Evolutionary conservation across 345 rosid genomes (phyloP).

Genomic region (Atalantia buxifolia): DNA sequence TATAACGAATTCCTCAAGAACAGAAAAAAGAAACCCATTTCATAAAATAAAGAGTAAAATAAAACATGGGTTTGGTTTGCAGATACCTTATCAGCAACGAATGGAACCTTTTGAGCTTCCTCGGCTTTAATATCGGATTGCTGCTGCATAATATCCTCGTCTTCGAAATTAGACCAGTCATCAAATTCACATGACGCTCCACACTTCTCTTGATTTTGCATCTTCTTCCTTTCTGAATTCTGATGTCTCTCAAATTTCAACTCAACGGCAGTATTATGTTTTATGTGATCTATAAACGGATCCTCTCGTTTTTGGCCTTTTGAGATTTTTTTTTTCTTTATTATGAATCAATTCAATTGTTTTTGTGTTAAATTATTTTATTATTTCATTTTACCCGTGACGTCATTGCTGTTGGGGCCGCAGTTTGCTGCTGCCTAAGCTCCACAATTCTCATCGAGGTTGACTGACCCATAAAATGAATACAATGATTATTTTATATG

Average conservation of each 20-base stretch:
- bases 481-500: too few species aligned
- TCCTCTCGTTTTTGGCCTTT: neutral
- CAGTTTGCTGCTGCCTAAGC: neutral
- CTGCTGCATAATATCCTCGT: constrained; percentile 59
- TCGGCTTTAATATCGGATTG: constrained; percentile 46
- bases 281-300: neutral
- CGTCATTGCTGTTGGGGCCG: neutral
- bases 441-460: too few species aligned
- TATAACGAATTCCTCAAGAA: neutral
- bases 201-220: constrained; percentile 47
- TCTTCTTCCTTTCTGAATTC: constrained; percentile 3
- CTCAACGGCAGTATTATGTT: neutral
- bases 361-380: neutral
- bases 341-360: neutral
- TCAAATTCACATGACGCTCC: constrained; percentile 31
- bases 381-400: neutral
- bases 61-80: neutral
- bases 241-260: neutral
- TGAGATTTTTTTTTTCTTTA: neutral
- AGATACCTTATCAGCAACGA: constrained; percentile 81
- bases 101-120: constrained; percentile 64
- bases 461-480: too few species aligned
- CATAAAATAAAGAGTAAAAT: neutral
- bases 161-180: constrained; percentile 42
- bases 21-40: neutral